Conservation (phyloP, 768 basidiomycete genomes). For the Calocera viscosa region DNA sequence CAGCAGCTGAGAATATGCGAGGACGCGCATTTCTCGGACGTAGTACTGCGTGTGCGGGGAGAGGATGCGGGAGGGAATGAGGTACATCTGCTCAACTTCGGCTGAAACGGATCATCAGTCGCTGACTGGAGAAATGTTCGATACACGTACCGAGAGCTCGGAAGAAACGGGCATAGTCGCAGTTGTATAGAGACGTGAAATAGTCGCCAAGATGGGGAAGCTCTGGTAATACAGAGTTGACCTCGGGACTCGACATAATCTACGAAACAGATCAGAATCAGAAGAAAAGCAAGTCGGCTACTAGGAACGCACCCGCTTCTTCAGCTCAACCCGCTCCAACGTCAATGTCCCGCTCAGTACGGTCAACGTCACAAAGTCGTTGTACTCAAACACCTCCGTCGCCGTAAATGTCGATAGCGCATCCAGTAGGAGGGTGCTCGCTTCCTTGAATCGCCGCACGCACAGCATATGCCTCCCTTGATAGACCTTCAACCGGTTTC, state of each 20-base stretch:
- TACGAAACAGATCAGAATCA: conserved; percentile 23
- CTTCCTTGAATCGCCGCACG: conserved; percentile 83
- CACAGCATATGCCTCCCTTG: conserved; percentile 72
- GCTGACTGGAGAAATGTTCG: background rate
- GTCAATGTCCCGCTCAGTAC: conserved; percentile 68
- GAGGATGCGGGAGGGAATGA: conserved; percentile 77
- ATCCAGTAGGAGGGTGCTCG: conserved; percentile 75
- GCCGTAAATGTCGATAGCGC: conserved; percentile 92
- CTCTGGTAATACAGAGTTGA: conserved; percentile 70
- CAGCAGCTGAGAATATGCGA: conserved; percentile 83
- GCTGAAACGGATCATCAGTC: background rate
- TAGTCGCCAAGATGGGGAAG: conserved; percentile 71
- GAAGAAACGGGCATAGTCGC: conserved; percentile 92
- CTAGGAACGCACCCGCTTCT: conserved; percentile 57
- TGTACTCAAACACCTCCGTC: conserved; percentile 73
- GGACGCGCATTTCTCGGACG: conserved; percentile 90
- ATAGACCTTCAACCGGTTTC: conserved; percentile 95
- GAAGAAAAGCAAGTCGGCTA: background rate
- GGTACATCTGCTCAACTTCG: conserved; percentile 73
- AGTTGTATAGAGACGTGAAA: conserved; percentile 78
- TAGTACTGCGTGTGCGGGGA: conserved; percentile 80
- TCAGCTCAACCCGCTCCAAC: conserved; percentile 70
- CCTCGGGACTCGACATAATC: conserved; percentile 80
- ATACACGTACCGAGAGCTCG: conserved; percentile 55
- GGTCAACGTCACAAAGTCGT: conserved; percentile 77